phyloP scores from a whole-genome alignment of 179 eudicot species.

The Gypsophila paniculata region DNA sequence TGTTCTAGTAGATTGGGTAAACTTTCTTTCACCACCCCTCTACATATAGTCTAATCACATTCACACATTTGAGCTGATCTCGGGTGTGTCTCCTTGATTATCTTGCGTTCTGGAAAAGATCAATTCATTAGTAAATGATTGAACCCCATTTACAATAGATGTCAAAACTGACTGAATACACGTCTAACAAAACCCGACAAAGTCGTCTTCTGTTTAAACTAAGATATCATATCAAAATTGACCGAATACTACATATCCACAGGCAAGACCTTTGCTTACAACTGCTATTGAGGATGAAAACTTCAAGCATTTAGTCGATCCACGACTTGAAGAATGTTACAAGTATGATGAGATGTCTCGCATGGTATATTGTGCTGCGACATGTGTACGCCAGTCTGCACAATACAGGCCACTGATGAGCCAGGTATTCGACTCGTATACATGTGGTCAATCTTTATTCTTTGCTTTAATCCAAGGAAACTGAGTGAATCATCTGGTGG shows the following conservation, averaged over 20 bases:
- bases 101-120: too few relatives aligned
- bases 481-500: too few relatives aligned
- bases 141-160: too few relatives aligned
- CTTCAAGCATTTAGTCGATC: constrained; percentile 30
- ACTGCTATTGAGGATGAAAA: constrained; percentile 35
- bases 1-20: constrained; percentile 77
- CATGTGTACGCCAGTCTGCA: constrained; percentile 37
- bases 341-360: constrained; percentile 35
- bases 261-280: constrained; percentile 39
- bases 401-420: constrained; percentile 37
- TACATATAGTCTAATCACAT: neutral
- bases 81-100: neutral
- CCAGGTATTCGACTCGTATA: constrained; percentile 24
- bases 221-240: neutral
- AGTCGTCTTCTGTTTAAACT: neutral
- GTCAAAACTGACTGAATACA: too few relatives aligned
- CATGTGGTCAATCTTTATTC: too few relatives aligned
- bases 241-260: neutral
- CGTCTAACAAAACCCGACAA: too few relatives aligned
- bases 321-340: constrained; percentile 28
- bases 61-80: neutral
- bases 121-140: too few relatives aligned
- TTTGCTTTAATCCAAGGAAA: too few relatives aligned
- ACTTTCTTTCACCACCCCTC: constrained; percentile 4
- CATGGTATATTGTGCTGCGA: constrained; percentile 38